Conservation (phyloP, 1,139 yeast genomes). For the Diutina sp. region DNA sequence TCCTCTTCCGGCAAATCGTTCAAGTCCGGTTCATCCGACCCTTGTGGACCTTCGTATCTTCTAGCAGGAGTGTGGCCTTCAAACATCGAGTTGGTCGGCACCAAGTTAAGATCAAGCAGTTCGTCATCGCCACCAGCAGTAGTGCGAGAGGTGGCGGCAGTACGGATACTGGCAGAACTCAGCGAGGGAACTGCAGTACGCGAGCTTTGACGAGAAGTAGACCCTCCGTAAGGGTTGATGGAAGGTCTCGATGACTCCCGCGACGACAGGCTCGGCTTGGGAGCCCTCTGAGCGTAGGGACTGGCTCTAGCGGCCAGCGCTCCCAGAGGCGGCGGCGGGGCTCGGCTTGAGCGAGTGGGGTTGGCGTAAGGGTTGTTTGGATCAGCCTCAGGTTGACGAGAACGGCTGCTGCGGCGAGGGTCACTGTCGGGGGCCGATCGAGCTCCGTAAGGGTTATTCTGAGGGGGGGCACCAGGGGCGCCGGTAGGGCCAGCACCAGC, state of each 20-base stretch:
- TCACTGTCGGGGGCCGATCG: background rate
- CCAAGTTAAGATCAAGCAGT: conserved; percentile 29
- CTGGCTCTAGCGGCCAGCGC: background rate
- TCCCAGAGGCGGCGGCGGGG: background rate
- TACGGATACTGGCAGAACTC: background rate
- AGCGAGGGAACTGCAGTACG: background rate
- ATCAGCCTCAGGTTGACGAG: background rate
- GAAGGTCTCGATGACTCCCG: background rate
- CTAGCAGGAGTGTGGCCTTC: conserved; percentile 5
- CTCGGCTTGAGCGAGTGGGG: background rate
- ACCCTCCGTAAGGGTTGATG: background rate
- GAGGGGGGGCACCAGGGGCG: background rate
- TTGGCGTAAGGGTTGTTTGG: background rate
- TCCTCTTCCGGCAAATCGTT: conserved; percentile 19
- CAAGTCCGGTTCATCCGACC: conserved; percentile 17
- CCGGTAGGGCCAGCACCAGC: background rate
- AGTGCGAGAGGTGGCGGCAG: background rate
- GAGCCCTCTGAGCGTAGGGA: background rate
- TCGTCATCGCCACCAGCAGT: conserved; percentile 11
- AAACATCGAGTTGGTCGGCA: conserved; percentile 18
- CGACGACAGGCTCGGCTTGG: background rate
- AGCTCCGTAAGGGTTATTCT: conserved; percentile 5
- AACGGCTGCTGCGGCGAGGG: background rate
- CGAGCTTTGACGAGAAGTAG: background rate
- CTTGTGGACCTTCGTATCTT: conserved; percentile 9